phyloP scores from a whole-genome alignment of 306 rosid genomes.

The Hylodesmum podocarpum region DNA sequence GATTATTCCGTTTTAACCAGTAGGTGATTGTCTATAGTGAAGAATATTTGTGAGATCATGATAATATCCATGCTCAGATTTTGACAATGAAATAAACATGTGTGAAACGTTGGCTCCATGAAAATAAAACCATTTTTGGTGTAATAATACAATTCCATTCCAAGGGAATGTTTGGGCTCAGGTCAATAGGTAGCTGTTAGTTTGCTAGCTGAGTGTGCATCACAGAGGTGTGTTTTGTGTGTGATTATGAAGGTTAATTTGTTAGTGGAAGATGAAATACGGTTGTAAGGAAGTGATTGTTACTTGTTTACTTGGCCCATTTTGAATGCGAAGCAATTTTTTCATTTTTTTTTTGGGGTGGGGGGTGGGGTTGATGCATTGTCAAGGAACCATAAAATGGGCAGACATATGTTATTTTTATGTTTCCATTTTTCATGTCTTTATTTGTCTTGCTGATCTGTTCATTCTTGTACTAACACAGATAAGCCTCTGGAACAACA shows the following conservation, averaged over 20 bases:
- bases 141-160: background rate
- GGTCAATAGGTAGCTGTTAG: background rate
- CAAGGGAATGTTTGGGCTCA: background rate
- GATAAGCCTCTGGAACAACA: conserved; percentile 26
- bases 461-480: conserved; percentile 7
- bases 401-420: background rate
- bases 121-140: background rate
- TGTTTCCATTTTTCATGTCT: conserved; percentile 9
- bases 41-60: too few species aligned
- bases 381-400: background rate
- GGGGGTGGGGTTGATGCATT: background rate
- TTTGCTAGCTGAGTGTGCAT: conserved; percentile 2
- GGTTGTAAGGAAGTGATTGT: background rate
- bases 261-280: conserved; percentile 3
- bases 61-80: background rate
- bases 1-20: too few species aligned
- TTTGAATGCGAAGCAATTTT: background rate
- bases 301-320: background rate
- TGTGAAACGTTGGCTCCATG: background rate
- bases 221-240: background rate
- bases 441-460: conserved; percentile 17
- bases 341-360: background rate
- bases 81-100: background rate
- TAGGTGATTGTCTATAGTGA: too few species aligned
- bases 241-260: background rate